Base-by-base conservation (phyloP, 106 monocot genomes). In the Agapanthus africanus region DNA sequence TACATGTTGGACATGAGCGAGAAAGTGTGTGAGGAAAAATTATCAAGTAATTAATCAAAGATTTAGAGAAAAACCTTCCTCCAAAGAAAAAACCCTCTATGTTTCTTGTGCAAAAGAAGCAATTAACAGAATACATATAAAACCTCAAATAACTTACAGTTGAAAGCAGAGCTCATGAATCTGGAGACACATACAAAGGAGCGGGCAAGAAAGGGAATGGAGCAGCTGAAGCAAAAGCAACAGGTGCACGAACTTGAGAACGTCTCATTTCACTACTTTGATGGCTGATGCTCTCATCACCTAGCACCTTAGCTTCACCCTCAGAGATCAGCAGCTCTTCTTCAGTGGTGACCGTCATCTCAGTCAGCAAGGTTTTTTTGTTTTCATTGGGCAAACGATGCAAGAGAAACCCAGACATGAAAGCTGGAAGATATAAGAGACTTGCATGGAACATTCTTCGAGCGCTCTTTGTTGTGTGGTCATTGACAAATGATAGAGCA, bases 161-260 rank as follows among this genome's bases (percentile, higher is more conserved):
- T n/a, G n/a, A n/a, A n/a, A n/a, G n/a, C n/a, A n/a, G n/a, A 39
- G n/a, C 30, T 80, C 72, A 87, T 42, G 66, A 57, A 61, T 82
- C 82, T 50, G 76, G 52, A 33, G 90, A 36, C 13, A 70, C 46
- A 42, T 88, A 91, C 34, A 88, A 23, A 34, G 97, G 97, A 44
- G 73, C 92, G 6, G 97, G 97, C 47, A 99, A 76, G 79, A 99
- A 99, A 44, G 97, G 97, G 54, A 99, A 99, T 9, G 97, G 97
- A 28, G 97, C 97, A 40, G 79, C 67, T 2, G 97, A 99, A 6
- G 97, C 97, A 76, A 90, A 90, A 4, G 97, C 88, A 64, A 99
- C 90, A 23, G 92, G 97, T 22, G 97, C 78, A 16, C 78, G 88
- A 15, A 63, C 38, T 47, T 66, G 82, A 0, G 6, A 4, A 39